Evolutionary conservation across 73 alveolate species (phyloP).

Genomic region (Paraurostyla sp.): DNA sequence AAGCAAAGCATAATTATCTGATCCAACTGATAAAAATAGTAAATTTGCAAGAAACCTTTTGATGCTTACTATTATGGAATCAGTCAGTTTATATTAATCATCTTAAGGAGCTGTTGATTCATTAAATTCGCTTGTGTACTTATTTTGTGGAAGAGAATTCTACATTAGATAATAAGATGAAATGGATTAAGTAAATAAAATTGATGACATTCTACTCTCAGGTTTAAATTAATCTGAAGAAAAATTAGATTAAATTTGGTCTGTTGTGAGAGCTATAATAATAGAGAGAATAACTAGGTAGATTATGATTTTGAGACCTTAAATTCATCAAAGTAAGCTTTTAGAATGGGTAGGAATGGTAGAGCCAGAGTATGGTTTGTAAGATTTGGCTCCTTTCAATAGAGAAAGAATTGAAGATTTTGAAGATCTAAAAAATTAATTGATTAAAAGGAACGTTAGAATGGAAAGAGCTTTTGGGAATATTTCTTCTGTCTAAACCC

Average conservation of each 20-base stretch:
- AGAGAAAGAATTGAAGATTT: slow-evolving; percentile 18
- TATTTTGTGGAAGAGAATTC: slow-evolving; percentile 9
- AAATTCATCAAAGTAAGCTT: slow-evolving; percentile 20
- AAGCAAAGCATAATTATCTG: not conserved
- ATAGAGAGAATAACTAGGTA: slow-evolving; percentile 66
- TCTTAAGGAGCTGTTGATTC: not conserved
- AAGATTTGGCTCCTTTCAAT: slow-evolving; percentile 38
- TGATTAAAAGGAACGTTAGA: not conserved
- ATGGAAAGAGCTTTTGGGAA: slow-evolving; percentile 10
- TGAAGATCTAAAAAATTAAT: not conserved
- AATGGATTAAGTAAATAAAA: not conserved
- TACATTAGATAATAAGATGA: not conserved
- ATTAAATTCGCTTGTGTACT: not conserved
- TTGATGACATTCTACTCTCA: not conserved
- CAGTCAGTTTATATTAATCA: not conserved
- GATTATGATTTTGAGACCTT: slow-evolving; percentile 42
- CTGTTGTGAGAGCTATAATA: slow-evolving; percentile 18
- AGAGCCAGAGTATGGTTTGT: slow-evolving; percentile 51
- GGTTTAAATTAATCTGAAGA: not conserved
- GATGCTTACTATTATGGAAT: not conserved
- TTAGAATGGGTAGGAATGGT: slow-evolving; percentile 28
- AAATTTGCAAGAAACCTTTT: slow-evolving; percentile 26
- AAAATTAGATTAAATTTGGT: slow-evolving; percentile 58
- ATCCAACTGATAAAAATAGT: not conserved
- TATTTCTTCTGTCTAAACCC: too few relatives aligned